phyloP scores from a whole-genome alignment of 306 rosid species.

The Cucumis melo region DNA sequence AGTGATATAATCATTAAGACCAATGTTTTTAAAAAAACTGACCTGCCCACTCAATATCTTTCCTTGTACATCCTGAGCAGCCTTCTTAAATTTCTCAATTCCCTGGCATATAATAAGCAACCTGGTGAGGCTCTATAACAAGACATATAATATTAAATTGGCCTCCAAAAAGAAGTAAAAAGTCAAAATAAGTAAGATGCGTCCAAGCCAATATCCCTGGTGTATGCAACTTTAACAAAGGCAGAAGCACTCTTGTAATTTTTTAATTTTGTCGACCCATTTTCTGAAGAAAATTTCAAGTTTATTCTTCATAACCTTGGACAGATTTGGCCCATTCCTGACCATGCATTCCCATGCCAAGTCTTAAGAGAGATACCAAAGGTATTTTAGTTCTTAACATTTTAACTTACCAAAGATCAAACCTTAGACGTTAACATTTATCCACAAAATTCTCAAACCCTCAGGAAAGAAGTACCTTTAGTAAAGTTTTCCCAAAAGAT shows the following conservation, averaged over 20 bases:
- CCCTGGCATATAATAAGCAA: constrained; percentile 42
- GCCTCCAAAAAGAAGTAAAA: neutral
- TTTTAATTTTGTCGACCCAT: neutral
- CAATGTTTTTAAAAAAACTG: constrained; percentile 20
- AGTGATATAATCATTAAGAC: neutral
- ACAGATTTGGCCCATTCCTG: neutral
- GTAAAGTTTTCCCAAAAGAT: constrained; percentile 85
- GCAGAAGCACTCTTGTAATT: neutral
- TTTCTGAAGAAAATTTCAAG: neutral
- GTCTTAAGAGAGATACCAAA: neutral
- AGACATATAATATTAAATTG: neutral
- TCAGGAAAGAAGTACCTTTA: constrained; percentile 39
- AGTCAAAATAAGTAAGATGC: neutral
- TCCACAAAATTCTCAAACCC: neutral
- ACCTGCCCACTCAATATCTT: constrained; percentile 86
- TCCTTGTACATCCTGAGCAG: constrained; percentile 76
- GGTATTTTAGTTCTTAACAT: neutral
- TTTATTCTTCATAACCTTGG: neutral
- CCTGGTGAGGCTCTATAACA: neutral
- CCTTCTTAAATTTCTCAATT: constrained; percentile 77
- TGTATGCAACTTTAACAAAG: neutral
- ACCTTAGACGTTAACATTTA: neutral
- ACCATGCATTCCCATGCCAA: neutral
- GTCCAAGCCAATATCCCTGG: neutral
- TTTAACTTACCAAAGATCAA: neutral